These are phyloP conservation scores for Graphiopsis chlorocephala DNA, from an alignment of 2,329 filamentous ascomycete genomes.

Conservation along the genomic window DNA sequence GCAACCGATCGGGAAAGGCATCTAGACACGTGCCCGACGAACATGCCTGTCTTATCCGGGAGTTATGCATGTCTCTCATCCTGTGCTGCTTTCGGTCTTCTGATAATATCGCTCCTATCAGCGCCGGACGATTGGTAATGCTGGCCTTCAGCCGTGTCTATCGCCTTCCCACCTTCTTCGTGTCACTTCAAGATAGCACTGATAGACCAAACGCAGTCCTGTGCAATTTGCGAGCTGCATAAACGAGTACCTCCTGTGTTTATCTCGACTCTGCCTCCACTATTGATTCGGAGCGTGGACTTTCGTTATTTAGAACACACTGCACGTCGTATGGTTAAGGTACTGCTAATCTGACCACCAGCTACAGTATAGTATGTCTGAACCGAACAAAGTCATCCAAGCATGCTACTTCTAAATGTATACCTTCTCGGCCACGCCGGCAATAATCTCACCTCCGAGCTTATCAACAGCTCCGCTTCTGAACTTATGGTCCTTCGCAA, in stretches of 20 bases:
- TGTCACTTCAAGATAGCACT: background rate
- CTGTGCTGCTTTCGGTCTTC: background rate
- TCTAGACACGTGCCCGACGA: background rate
- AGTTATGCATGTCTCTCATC: background rate
- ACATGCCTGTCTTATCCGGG: background rate
- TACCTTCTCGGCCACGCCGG: background rate
- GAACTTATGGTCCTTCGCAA: conserved; percentile 1
- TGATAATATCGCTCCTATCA: background rate
- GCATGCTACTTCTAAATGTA: background rate
- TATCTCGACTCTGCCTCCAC: background rate
- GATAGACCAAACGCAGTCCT: background rate
- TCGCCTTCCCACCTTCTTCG: background rate
- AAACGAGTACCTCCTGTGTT: background rate
- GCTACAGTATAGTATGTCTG: too few relatives aligned
- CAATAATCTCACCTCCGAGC: background rate
- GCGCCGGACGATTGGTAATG: background rate
- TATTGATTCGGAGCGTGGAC: background rate
- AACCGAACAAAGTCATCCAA: background rate
- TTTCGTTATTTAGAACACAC: background rate
- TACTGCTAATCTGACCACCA: background rate
- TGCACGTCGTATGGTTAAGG: background rate
- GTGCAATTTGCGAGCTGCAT: background rate
- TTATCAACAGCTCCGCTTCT: background rate
- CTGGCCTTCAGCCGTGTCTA: background rate
- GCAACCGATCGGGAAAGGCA: background rate